Evolutionary conservation across 208 protist genomes (phyloP), one percentile per base, ranked within the genome.

Genomic region (Polymyxa betae): DNA sequence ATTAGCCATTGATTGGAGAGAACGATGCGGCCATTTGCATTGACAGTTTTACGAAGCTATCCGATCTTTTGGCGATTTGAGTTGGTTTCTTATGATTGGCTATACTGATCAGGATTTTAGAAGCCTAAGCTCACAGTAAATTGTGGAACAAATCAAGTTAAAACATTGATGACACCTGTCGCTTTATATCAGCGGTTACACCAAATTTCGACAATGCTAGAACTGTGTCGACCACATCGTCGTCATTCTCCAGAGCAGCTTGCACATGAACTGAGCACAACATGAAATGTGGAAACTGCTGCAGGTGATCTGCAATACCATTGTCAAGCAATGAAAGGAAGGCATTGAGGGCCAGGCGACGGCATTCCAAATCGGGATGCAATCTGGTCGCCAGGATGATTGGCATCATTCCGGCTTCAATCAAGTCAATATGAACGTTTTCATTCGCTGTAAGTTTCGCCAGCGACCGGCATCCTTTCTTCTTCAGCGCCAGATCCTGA

Each of bases 281-380:
- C 49, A 60, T 60, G 5, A 24, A n/a, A 29, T 24, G 24, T 60
- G 49, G 24, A 60, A 29, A 60, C 24, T 60, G 5, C 5, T 60
- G 35, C 35, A 82, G 72, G 5, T 38, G 5, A 82, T 43, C 16
- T n/a, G 72, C 72, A 20, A 45, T 82, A 82, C 72, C 72, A n/a
- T 82, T 82, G 72, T 82, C 72, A 20, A 82, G n/a, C 12, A 82
- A 20, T 35, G 72, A 82, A 5, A 82, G n/a, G 12, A 82, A 82
- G 12, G 72, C 40, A 43, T 82, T n/a, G 16, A 82, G n/a, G 5
- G 72, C 5, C 72, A 82, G n/a, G 16, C 72, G 72, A 20, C 72
- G 5, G n/a, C 72, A 82, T 82, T 82, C 72, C 35, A 82, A n/a
- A 82, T 82, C 72, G 16, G 72, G 35, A 82, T 82, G 72, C 5